phyloP scores from a whole-genome alignment of 192 early-diverging fungal species.

The Ambispora gerdemannii region DNA sequence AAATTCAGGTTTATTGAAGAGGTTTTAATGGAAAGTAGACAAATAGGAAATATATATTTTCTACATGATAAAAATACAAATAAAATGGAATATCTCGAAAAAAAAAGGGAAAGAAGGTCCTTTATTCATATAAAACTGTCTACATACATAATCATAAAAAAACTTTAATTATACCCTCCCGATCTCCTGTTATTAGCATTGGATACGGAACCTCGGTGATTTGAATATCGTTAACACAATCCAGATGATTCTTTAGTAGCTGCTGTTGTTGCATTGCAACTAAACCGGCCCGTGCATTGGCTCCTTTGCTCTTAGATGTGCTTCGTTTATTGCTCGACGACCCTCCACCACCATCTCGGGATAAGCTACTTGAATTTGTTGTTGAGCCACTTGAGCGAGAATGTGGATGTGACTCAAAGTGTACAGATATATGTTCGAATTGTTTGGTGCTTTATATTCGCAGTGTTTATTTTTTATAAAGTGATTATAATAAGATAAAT shows the following conservation, averaged over 20 bases:
- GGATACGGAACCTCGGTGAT: conserved; percentile 68
- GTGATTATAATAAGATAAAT: conserved; percentile 5
- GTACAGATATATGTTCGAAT: conserved; percentile 53
- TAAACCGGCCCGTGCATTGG: conserved; percentile 13
- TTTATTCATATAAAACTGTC: too few species aligned
- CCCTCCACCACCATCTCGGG: not conserved
- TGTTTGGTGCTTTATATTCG: conserved; percentile 54
- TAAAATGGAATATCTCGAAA: too few species aligned
- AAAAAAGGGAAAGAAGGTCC: too few species aligned
- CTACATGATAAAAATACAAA: too few species aligned
- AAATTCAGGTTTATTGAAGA: too few species aligned
- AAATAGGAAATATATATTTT: too few species aligned
- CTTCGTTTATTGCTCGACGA: not conserved
- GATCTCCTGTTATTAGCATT: conserved; percentile 70
- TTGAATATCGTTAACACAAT: conserved; percentile 68
- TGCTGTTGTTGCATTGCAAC: conserved; percentile 51
- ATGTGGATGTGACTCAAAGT: conserved; percentile 53
- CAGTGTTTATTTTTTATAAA: too few species aligned
- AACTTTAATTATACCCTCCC: conserved; percentile 78
- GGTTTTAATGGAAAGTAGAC: too few species aligned
- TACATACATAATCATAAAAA: conserved; percentile 37
- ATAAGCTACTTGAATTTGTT: conserved; percentile 17
- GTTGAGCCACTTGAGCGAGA: conserved; percentile 35
- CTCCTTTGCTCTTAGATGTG: not conserved
- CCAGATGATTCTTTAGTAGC: conserved; percentile 63